Base-by-base conservation (phyloP, 345 rosid genomes). In the Citrus maxima region DNA sequence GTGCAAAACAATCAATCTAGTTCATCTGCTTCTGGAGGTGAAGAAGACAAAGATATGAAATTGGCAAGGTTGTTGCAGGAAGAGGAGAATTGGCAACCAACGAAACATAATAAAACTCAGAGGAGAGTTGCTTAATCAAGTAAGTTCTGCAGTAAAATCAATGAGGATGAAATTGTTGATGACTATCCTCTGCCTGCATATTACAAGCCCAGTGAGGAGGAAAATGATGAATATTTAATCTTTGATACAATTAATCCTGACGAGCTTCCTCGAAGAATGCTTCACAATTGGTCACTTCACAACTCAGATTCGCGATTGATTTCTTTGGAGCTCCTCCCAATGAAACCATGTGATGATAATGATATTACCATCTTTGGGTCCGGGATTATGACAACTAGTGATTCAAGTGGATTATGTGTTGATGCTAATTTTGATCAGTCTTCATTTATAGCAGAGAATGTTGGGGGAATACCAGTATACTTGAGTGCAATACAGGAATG, bases 281-380 rank as follows among this genome's bases (percentile, higher is more conserved):
- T 93, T 27, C 91, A 95, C 66, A 83, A 92, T 58, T 95, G 98
- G 98, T 85, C 99, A 10, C 91, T 95, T 49, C 93, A 93, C 84
- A 91, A 95, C 75, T 90, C 88, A 9, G 93, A 95, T 67, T 82
- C 82, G 2, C 85, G 88, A 73, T 76, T 95, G 77, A 82, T 91
- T 73, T 91, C 99, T 32, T 82, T 93, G 84, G 98, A 95, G 87
- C 90, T 91, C 63, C 91, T 95, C n/a, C 97, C 99, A 1, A 93
- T 87, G 92, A 91, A 84, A 78, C 85, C 86, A 0, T 91, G 95
- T 81, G 90, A 80, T 54, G 92, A 93, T 77, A 87, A 88, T 40
- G 96, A 91, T 30, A 30, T 30, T 30, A 30, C 32, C 32, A 30
- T 30, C 4, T 30, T 30, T 30, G 32, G 32, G 32, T 30, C 32